Base-by-base conservation (phyloP, 208 protist species). In the Leishmania turanica region DNA sequence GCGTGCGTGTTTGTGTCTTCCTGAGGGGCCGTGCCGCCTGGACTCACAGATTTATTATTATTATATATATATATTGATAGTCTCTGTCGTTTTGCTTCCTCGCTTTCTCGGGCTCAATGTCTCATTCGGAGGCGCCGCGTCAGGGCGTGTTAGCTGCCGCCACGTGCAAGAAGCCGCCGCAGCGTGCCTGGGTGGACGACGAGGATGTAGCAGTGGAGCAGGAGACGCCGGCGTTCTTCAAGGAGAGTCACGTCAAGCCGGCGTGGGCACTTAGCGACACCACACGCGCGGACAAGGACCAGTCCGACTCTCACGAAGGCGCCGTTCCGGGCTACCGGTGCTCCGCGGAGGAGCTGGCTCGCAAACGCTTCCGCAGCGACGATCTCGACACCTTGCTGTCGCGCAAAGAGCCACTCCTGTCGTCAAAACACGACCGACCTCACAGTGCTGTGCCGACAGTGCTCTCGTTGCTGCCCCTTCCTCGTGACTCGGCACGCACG, bases 321-420 rank as follows among this genome's bases (percentile, higher is more conserved):
- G 58, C 71, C 31, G 45, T 54, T 19, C 60, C 82, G 34, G 66
- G 65, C 31, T 65, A 72, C 54, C 54, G 78, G 49, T 73, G 76
- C 65, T 73, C 73, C 8, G 71, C 74, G 13, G 79, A 83, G 34
- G 75, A 81, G 11, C 54, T 84, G 1, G 40, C 77, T 19, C 78
- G 77, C 49, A 97, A 96, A 76, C 90, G 95, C 0, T 93, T 91
- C 78, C 93, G 95, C 79, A 90, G 84, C 77, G 92, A 93, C 21
- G 93, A 92, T 75, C 81, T 97, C 4, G 91, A 96, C 68, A 78
- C 83, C 7, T 84, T 96, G 8, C 92, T 97, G 47, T 92, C 95
- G 3, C 89, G 89, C 51, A 96, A 93, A 47, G 92, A 93, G 77
- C 91, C 93, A 27, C 84, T 97, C 31, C 85, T 97, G 47, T 82